phyloP scores from a whole-genome alignment of 176 grass and related monocot species.

The Carex myosuroides region DNA sequence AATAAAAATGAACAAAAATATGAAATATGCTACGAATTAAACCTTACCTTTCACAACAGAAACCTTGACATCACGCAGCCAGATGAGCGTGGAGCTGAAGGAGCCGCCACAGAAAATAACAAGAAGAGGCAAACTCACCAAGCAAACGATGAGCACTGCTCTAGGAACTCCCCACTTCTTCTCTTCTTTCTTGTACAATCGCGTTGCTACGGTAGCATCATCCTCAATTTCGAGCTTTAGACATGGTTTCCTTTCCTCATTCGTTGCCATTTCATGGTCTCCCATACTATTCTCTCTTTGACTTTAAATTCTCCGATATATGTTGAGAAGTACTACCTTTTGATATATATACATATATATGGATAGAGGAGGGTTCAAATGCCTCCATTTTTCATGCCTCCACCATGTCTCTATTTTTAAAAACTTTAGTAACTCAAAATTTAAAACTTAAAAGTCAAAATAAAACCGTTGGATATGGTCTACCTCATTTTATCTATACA shows the following conservation, averaged over 20 bases:
- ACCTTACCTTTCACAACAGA: not conserved
- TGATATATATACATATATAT: too few relatives aligned
- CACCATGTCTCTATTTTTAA: too few relatives aligned
- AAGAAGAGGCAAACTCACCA: conserved; percentile 23
- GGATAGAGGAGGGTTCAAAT: too few relatives aligned
- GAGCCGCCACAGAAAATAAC: not conserved
- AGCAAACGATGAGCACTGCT: conserved; percentile 12
- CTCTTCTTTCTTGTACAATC: not conserved
- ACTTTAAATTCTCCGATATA: not conserved
- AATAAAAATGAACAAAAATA: not conserved
- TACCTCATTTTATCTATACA: too few relatives aligned
- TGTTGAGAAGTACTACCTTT: too few relatives aligned
- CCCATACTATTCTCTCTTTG: not conserved
- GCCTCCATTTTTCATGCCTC: too few relatives aligned
- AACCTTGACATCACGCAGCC: conserved; percentile 23
- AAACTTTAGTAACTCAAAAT: too few relatives aligned
- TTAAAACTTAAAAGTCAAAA: too few relatives aligned
- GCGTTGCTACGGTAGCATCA: not conserved
- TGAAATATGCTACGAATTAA: not conserved
- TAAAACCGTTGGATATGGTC: too few relatives aligned
- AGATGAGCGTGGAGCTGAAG: not conserved
- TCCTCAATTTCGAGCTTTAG: not conserved
- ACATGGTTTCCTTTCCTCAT: not conserved
- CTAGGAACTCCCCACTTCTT: not conserved
- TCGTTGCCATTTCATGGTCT: not conserved